phyloP scores from a whole-genome alignment of 495 filamentous ascomycete species.

The Annulohypoxylon stygium region DNA sequence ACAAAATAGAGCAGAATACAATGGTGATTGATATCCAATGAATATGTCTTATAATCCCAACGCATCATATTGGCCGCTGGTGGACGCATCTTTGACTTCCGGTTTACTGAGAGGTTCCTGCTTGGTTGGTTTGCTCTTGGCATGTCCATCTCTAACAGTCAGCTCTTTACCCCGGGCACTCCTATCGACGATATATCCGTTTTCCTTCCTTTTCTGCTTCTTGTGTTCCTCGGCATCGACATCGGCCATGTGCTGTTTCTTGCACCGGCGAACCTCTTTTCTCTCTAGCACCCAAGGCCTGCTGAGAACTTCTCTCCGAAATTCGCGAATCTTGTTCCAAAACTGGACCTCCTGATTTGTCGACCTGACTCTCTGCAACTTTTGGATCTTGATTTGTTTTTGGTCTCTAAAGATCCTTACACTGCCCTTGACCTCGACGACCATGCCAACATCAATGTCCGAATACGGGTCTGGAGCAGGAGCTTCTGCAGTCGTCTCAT shows the following conservation, averaged over 20 bases:
- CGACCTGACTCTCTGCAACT: slow-evolving; percentile 67
- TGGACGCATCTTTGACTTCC: slow-evolving; percentile 5
- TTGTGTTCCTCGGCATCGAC: slow-evolving; percentile 58
- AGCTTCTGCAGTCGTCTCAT: slow-evolving; percentile 1
- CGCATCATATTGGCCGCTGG: slow-evolving; percentile 40
- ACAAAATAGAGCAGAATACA: neutral
- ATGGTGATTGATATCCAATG: neutral
- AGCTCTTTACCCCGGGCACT: neutral
- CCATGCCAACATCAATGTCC: slow-evolving; percentile 72
- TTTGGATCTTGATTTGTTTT: slow-evolving; percentile 78
- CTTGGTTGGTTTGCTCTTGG: slow-evolving; percentile 24
- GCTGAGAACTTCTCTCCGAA: slow-evolving; percentile 72
- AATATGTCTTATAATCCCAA: slow-evolving; percentile 40
- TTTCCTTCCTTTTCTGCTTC: slow-evolving; percentile 53
- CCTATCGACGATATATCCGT: slow-evolving; percentile 25
- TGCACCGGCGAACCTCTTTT: slow-evolving; percentile 67
- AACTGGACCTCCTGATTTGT: slow-evolving; percentile 83
- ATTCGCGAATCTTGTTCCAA: slow-evolving; percentile 75
- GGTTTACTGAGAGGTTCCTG: slow-evolving; percentile 8
- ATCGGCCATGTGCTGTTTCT: slow-evolving; percentile 58
- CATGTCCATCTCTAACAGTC: slow-evolving; percentile 7
- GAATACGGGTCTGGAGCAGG: slow-evolving; percentile 23
- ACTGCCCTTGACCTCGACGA: slow-evolving; percentile 83
- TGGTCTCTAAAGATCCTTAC: slow-evolving; percentile 71
- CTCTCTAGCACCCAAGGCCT: slow-evolving; percentile 75